Percentiles rank a stretch among this genome's conserved stretches.
These are phyloP conservation scores for Gossypium gossypioides DNA, from an alignment of 441 rosid genomes.

Conservation along the genomic window DNA sequence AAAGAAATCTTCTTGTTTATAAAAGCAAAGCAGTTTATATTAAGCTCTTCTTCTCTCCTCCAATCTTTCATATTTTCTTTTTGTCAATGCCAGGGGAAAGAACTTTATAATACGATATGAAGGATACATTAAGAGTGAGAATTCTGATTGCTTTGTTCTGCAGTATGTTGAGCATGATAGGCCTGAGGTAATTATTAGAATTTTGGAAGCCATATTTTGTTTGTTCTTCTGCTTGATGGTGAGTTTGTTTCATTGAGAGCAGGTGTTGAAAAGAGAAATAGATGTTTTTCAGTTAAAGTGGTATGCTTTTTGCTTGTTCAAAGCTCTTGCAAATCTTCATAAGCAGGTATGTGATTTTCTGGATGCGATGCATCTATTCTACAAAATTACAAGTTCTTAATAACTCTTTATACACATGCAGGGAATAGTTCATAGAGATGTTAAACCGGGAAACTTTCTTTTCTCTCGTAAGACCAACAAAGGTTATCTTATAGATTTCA, in stretches of 20 bases:
- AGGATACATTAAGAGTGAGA: slow-evolving; percentile 65
- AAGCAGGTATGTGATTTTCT: slow-evolving; percentile 46
- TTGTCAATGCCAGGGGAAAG: slow-evolving; percentile 57
- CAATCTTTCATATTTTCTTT: not conserved
- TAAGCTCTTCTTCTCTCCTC: slow-evolving; percentile 1
- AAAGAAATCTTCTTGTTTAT: not conserved
- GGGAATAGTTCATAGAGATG: slow-evolving; percentile 95
- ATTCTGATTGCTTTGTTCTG: slow-evolving; percentile 77
- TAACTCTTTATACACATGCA: slow-evolving; percentile 21
- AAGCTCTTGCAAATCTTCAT: slow-evolving; percentile 82
- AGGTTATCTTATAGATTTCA: slow-evolving; percentile 93
- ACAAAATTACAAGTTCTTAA: slow-evolving; percentile 2
- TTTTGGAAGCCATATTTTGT: not conserved
- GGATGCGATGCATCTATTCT: slow-evolving; percentile 7
- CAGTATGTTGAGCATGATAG: slow-evolving; percentile 90
- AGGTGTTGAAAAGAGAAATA: slow-evolving; percentile 71
- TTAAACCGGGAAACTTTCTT: slow-evolving; percentile 95
- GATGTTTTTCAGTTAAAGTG: slow-evolving; percentile 57
- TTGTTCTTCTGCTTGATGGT: slow-evolving; percentile 14
- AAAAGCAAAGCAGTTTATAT: not conserved
- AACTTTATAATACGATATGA: slow-evolving; percentile 66
- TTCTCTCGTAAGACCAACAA: slow-evolving; percentile 63
- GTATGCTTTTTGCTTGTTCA: slow-evolving; percentile 85
- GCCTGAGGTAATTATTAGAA: slow-evolving; percentile 52
- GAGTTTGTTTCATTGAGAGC: slow-evolving; percentile 20